phyloP scores from a whole-genome alignment of 768 basidiomycete genomes.

The Rhizopogon roseolus region DNA sequence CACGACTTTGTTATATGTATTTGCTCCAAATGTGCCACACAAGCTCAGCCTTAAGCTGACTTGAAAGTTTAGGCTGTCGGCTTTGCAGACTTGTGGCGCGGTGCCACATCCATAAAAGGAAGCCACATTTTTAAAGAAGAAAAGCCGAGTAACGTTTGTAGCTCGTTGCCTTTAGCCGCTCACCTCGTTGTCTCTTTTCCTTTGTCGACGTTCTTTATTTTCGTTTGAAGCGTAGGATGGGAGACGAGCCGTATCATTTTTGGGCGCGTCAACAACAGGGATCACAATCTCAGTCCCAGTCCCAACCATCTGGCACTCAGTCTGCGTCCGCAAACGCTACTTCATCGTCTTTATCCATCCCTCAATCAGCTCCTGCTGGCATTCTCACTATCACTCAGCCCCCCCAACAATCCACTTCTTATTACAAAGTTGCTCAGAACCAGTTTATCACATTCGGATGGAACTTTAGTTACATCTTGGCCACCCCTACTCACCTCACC shows the following conservation, averaged over 20 bases:
- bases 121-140: neutral
- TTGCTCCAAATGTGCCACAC: too few relatives aligned
- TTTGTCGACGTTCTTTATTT: constrained; percentile 1
- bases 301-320: constrained; percentile 3
- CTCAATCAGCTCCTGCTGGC: constrained; percentile 53
- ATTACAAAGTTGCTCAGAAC: constrained; percentile 78
- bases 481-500: constrained; percentile 70
- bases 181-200: constrained; percentile 1
- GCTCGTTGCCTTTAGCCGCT: neutral
- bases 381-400: constrained; percentile 76
- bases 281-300: neutral
- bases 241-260: neutral
- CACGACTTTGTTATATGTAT: too few relatives aligned
- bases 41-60: too few relatives aligned
- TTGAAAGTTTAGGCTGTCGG: too few relatives aligned
- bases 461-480: constrained; percentile 77
- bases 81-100: too few relatives aligned
- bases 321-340: constrained; percentile 4
- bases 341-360: constrained; percentile 30
- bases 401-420: constrained; percentile 75
- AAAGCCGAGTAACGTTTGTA: constrained; percentile 4
- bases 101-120: constrained; percentile 3
- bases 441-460: constrained; percentile 85
- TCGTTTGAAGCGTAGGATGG: neutral
- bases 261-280: constrained; percentile 4